Base-by-base conservation (phyloP, 345 rosid species). In the Linum trigynum region DNA sequence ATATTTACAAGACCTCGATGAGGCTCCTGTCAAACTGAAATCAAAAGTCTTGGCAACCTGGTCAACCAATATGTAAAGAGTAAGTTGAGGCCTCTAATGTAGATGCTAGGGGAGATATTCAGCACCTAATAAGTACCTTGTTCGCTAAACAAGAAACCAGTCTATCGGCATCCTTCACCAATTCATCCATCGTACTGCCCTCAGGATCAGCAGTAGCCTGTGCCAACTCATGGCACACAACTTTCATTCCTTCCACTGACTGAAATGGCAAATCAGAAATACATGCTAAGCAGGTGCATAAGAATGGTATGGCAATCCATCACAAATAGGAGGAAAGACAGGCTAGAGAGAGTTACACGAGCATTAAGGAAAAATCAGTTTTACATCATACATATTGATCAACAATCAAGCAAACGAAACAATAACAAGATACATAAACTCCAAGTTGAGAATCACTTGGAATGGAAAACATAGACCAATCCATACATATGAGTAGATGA, bases 231-330 rank as follows among this genome's bases (percentile, higher is more conserved):
- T 95, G 98, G 77, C 99, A 95, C 66, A 91, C 91, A 65, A 89
- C 88, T 83, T 95, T 95, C 99, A 95, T 95, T 70, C 99, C 99
- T 78, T 95, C 99, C 70, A 95, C 96, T 69, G 96, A 91, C 99
- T 95, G 90, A 80, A 78, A 78, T 37, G 8, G 60, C 32, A 35
- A 10, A 59, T 11, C 40, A 71, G 39, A 7, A 16, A 63, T 23
- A 23, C 32, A 23, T 23, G 32, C 32, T 23, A 23, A 23, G 32
- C 32, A 23, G 32, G 32, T 23, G 32, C 32, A 23, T 23, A 23
- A 23, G 32, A 23, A 23, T 23, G 32, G 1, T 23, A 23, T 23
- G 32, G 32, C 32, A 23, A 23, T 23, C 32, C 32, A 23, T 23
- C 32, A 23, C 32, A 23, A 23, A 23, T 23, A 23, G 32, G 32